Base-by-base conservation (phyloP, 2,329 filamentous ascomycete species). In the Penicillium sp. region DNA sequence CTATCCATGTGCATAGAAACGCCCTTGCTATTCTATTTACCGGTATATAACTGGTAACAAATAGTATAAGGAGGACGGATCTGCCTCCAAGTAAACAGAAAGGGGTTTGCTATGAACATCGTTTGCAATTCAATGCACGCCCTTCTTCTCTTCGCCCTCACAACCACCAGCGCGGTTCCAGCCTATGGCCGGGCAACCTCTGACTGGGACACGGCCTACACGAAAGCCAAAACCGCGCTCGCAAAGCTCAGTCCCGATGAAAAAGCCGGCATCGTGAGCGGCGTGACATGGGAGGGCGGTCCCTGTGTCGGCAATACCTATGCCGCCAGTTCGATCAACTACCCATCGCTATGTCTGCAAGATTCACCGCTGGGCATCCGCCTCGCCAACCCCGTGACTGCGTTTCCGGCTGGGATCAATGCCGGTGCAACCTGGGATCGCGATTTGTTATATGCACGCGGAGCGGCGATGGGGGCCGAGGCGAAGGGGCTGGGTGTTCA, bases 401-500 rank as follows among this genome's bases (percentile, higher is more conserved):
- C 69, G 1, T 79, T 73, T 48, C 73, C 77, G 5, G 72, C 73
- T 1, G 75, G 71, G 7, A 62, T 79, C n/a, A 73, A 74, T 46
- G 69, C 74, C 7, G 77, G 75, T 10, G 74, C 76, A 11, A 68
- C 73, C 1, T 87, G 84, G 84, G 82, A 86, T 55, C 74, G 71
- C 46, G 77, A 78, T 8, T 66, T 86, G 54, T 80, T 83, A 0
- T 80, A 83, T 45, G 69, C 77, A 36, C 71, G 83, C 11, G 84
- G 75, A 0, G 69, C 74, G 3, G 77, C 79, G 40, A 83, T 87
- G 76, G 84, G 81, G 0, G 75, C 74, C 3, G 84, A 87, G 57
- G 59, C 67, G 7, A 68, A 66, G 26, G 61, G 59, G 7, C 61
- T 67, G 11, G 69, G 70, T 3, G 57, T 71, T 3, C 67, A 74